A percentile compares a stretch with the other conserved stretches of the same genome.
These are phyloP conservation scores for Lactuca sativa DNA, from an alignment of 129 eudicot genomes.

Conservation along the genomic window DNA sequence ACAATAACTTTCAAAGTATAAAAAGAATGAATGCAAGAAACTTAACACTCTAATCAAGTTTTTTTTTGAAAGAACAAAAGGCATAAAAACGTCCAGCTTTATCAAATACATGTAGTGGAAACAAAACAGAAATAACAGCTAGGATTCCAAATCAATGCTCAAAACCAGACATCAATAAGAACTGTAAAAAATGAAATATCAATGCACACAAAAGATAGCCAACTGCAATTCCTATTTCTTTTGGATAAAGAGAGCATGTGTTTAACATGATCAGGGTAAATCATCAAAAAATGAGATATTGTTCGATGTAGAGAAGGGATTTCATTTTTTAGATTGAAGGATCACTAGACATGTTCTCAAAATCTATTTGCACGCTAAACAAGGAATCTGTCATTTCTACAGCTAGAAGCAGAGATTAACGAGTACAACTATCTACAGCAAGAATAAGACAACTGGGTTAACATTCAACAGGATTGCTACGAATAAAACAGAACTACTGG, in stretches of 20 bases:
- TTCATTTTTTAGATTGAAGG: background rate
- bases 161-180: no score
- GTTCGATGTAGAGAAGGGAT: background rate
- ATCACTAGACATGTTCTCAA: background rate
- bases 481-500: background rate
- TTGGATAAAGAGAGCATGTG: no score
- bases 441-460: background rate
- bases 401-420: background rate
- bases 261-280: no score
- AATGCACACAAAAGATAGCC: background rate
- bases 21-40: background rate
- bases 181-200: no score
- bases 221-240: background rate
- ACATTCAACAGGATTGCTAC: background rate
- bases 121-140: no score
- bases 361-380: background rate
- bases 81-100: no score
- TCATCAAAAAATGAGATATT: no score
- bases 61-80: no score
- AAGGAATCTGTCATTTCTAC: background rate
- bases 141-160: no score
- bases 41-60: no score
- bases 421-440: background rate
- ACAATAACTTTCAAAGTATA: background rate
- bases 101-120: no score